phyloP scores from a whole-genome alignment of 1,284 basidiomycete species.

The Psilocybe mexicana region DNA sequence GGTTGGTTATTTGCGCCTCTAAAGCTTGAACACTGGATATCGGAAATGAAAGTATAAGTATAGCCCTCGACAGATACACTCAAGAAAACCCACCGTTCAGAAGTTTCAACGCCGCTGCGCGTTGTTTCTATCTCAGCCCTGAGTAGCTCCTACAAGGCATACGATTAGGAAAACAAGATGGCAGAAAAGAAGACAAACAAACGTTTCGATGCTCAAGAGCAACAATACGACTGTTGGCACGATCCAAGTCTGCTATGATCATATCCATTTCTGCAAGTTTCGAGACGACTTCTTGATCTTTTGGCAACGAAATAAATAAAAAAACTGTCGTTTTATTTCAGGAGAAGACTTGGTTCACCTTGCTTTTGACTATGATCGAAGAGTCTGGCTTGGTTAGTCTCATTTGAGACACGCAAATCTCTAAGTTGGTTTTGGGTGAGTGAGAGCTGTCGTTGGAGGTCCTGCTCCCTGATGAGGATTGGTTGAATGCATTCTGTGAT shows the following conservation, averaged over 20 bases:
- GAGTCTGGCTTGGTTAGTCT: conserved; percentile 88
- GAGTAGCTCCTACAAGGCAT: conserved; percentile 73
- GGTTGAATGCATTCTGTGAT: background rate
- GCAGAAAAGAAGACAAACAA: conserved; percentile 23
- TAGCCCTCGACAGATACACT: too few species aligned
- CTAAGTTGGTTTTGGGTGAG: conserved; percentile 86
- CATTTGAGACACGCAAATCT: conserved; percentile 88
- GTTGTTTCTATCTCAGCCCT: conserved; percentile 92
- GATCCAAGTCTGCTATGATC: conserved; percentile 89
- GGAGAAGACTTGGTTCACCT: conserved; percentile 44
- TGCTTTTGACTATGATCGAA: conserved; percentile 87
- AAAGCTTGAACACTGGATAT: conserved; percentile 63
- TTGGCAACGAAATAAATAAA: background rate
- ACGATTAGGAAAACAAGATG: background rate
- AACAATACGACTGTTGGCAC: conserved; percentile 90
- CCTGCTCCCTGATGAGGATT: conserved; percentile 70
- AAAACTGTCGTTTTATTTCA: background rate
- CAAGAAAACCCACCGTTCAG: conserved; percentile 57
- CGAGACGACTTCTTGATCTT: conserved; percentile 88
- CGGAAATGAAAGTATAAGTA: background rate
- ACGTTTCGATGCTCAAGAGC: conserved; percentile 93
- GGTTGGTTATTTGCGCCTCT: conserved; percentile 69
- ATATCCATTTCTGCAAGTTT: conserved; percentile 91
- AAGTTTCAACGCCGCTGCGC: conserved; percentile 77
- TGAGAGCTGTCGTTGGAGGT: conserved; percentile 84